Percentiles rank a stretch among this genome's conserved stretches.
Conservation (phyloP, 371 early-diverging fungal genomes). For the Sporodiniella umbellata region DNA sequence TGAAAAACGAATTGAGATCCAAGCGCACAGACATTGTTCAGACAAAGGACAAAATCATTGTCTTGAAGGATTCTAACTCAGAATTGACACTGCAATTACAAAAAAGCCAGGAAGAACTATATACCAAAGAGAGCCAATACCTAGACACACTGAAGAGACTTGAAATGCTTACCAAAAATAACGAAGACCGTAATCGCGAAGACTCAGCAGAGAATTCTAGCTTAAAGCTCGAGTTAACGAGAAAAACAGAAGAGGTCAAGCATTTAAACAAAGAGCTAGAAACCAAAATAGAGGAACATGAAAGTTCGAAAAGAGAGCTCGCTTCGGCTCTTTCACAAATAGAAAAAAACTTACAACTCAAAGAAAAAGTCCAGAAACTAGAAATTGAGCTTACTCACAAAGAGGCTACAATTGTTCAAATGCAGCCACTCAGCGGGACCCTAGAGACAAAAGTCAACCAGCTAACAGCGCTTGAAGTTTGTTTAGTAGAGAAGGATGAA, state of each 20-base stretch:
- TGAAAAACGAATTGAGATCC: background rate
- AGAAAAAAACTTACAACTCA: background rate
- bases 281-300: background rate
- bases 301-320: background rate
- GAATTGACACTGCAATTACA: background rate
- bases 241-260: background rate
- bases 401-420: background rate
- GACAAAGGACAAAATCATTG: background rate
- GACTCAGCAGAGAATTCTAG: background rate
- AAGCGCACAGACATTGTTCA: background rate
- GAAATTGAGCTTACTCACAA: conserved; percentile 2
- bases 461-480: background rate
- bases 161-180: background rate
- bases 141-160: background rate
- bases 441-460: background rate
- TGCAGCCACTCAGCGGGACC: background rate
- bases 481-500: conserved; percentile 1
- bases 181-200: conserved; percentile 3
- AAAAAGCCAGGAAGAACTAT: background rate
- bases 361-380: background rate
- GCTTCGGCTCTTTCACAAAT: background rate
- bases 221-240: background rate
- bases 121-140: background rate
- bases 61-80: background rate
- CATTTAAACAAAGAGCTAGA: background rate